Conservation (phyloP, 495 filamentous ascomycete species). For the Penicillium malachiteum region DNA sequence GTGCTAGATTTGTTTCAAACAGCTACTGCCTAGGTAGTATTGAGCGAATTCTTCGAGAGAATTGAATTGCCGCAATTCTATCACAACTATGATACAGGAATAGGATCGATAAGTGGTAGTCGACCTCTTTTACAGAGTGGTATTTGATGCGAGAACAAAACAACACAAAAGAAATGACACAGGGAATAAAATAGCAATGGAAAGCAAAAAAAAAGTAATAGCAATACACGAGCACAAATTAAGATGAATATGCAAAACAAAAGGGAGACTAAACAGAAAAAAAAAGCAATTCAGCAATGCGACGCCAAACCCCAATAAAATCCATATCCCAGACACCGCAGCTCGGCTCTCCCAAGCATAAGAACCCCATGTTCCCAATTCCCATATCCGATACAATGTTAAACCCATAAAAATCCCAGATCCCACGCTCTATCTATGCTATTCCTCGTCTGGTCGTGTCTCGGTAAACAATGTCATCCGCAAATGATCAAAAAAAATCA, state of each 20-base stretch:
- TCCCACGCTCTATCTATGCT: conserved; percentile 34
- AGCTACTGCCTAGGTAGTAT: too few relatives aligned
- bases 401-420: conserved; percentile 17
- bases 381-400: conserved; percentile 28
- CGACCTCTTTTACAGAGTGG: conserved; percentile 15
- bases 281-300: conserved; percentile 9
- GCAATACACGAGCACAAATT: conserved; percentile 7
- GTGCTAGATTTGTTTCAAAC: too few relatives aligned
- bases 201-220: conserved; percentile 1
- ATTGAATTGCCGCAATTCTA: not conserved
- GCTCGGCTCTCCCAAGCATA: conserved; percentile 12
- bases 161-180: conserved; percentile 9
- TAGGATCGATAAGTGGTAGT: conserved; percentile 7
- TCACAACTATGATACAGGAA: conserved; percentile 10
- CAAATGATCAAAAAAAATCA: conserved; percentile 19
- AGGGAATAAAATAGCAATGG: not conserved
- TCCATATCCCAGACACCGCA: conserved; percentile 25
- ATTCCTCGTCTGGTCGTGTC: conserved; percentile 34
- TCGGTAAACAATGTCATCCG: conserved; percentile 32
- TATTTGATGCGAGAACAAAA: conserved; percentile 18
- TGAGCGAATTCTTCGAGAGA: too few relatives aligned
- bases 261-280: conserved; percentile 13
- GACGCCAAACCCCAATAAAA: conserved; percentile 3
- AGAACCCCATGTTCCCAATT: conserved; percentile 11
- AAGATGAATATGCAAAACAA: conserved; percentile 5